Evolutionary conservation across 805 yeast species (phyloP).

Genomic region (Torulaspora gathmanii): DNA sequence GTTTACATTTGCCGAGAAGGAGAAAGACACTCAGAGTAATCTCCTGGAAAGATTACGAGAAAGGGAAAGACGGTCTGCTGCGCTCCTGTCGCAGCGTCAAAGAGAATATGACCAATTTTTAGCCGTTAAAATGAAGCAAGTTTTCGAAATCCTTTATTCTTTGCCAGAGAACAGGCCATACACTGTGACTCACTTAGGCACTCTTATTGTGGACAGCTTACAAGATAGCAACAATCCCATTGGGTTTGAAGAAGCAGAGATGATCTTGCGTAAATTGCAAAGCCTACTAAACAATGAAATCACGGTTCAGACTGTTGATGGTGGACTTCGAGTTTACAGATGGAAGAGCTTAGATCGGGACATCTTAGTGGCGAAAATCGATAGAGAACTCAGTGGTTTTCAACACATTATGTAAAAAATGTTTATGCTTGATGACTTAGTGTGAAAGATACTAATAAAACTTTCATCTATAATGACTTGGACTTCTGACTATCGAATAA

Average conservation of each 20-base stretch:
- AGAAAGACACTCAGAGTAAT: slow-evolving; percentile 22
- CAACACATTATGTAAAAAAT: neutral
- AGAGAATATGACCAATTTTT: slow-evolving; percentile 27
- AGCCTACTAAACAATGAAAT: slow-evolving; percentile 16
- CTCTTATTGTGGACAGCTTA: slow-evolving; percentile 31
- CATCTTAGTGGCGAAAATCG: slow-evolving; percentile 8
- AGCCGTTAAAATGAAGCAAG: slow-evolving; percentile 29
- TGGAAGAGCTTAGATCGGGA: slow-evolving; percentile 26
- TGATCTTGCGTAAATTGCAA: slow-evolving; percentile 24
- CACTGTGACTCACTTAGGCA: slow-evolving; percentile 26
- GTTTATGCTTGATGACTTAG: neutral
- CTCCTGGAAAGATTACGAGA: slow-evolving; percentile 29
- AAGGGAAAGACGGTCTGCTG: slow-evolving; percentile 28
- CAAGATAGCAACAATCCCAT: slow-evolving; percentile 35
- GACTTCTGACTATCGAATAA: neutral
- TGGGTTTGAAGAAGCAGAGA: slow-evolving; percentile 27
- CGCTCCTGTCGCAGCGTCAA: slow-evolving; percentile 27
- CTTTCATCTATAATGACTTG: slow-evolving; percentile 5
- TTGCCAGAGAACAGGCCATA: slow-evolving; percentile 27
- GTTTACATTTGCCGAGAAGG: slow-evolving; percentile 16
- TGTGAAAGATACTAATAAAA: neutral
- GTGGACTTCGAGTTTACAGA: slow-evolving; percentile 30
- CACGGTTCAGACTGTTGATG: slow-evolving; percentile 22
- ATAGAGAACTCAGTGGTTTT: neutral
- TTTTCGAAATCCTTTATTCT: slow-evolving; percentile 27